These are phyloP conservation scores for Phytopythium mirpurense DNA, from an alignment of 352 stramenopile species.

Conservation along the genomic window DNA sequence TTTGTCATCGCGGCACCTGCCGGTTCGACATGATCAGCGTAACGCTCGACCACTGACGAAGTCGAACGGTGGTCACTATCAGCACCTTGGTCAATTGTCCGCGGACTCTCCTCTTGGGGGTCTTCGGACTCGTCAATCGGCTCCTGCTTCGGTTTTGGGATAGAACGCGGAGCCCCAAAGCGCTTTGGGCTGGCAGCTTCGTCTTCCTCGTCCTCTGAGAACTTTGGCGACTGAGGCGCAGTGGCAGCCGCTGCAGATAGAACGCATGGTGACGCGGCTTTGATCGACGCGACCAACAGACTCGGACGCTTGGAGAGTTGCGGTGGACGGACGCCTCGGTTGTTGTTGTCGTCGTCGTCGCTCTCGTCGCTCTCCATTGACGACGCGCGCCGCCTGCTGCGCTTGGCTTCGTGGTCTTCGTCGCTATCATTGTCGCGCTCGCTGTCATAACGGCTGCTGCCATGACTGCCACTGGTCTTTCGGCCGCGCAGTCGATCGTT, in stretches of 20 bases:
- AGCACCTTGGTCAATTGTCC: constrained; percentile 6
- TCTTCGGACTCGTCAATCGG: constrained; percentile 22
- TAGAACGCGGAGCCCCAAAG: background rate
- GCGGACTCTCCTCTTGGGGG: constrained; percentile 37
- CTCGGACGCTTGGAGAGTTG: constrained; percentile 9
- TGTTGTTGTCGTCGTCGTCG: constrained; percentile 10
- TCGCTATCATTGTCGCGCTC: constrained; percentile 23
- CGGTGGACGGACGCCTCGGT: background rate
- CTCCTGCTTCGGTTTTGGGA: constrained; percentile 14
- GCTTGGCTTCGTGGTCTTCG: constrained; percentile 18
- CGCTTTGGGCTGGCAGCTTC: constrained; percentile 7
- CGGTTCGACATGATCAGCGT: constrained; percentile 13
- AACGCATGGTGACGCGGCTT: constrained; percentile 24
- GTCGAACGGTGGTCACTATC: background rate
- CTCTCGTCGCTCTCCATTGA: constrained; percentile 19
- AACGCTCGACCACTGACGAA: constrained; percentile 10
- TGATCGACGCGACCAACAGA: constrained; percentile 60
- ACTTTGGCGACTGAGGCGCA: constrained; percentile 13
- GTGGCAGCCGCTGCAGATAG: background rate
- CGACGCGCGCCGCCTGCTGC: constrained; percentile 7
- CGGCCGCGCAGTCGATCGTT: background rate
- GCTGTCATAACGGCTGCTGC: constrained; percentile 2
- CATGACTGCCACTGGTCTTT: constrained; percentile 1
- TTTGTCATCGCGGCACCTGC: constrained; percentile 9
- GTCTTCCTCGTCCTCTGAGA: constrained; percentile 29